Conservation (phyloP, 352 stramenopile species). For the Phytopythium chamaehyphon region DNA sequence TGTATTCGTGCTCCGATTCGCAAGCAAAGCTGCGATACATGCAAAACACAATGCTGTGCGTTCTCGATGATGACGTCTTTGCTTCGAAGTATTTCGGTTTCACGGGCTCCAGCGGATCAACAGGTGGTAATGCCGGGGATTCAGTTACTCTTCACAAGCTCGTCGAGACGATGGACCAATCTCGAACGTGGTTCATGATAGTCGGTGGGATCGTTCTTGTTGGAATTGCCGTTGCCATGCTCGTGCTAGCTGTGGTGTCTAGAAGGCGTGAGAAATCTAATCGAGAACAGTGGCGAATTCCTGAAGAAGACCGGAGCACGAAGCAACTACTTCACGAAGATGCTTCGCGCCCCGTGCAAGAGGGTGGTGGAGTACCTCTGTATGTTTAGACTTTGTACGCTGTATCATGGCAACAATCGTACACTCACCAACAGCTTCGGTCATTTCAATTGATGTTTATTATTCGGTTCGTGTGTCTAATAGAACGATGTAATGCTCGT, state of each 20-base stretch:
- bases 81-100: constrained; percentile 22
- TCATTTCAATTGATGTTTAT: neutral
- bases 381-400: neutral
- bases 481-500: constrained; percentile 5
- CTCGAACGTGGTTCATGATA: constrained; percentile 7
- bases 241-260: neutral
- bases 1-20: constrained; percentile 25
- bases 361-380: neutral
- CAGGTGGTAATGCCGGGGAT: neutral
- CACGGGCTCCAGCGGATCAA: neutral
- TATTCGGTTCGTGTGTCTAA: neutral
- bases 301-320: neutral
- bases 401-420: neutral
- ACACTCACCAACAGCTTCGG: neutral
- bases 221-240: neutral
- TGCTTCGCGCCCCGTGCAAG: neutral
- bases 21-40: constrained; percentile 26
- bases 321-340: constrained; percentile 1
- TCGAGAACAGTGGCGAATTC: neutral
- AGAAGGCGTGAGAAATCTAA: neutral
- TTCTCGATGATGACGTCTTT: constrained; percentile 31
- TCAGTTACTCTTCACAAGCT: neutral
- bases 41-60: constrained; percentile 35
- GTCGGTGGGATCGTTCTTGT: neutral
- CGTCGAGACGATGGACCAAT: constrained; percentile 6